Conservation (phyloP, 208 protist genomes). For the Giardia muris region DNA sequence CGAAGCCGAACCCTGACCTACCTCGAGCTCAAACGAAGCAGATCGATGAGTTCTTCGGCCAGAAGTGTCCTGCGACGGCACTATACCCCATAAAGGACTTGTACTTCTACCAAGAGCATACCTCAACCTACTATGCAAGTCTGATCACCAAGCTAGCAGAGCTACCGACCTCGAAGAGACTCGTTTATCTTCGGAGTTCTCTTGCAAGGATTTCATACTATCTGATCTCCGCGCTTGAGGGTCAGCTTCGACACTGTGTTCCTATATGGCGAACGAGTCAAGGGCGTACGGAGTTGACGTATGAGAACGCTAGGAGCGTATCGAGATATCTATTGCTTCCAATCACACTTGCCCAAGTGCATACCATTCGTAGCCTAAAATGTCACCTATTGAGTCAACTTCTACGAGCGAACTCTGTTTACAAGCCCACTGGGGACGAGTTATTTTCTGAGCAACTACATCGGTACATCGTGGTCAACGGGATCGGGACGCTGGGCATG, state of each 20-base stretch:
- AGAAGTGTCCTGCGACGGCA: not conserved
- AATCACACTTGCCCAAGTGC: not conserved
- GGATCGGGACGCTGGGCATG: not conserved
- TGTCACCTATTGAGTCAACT: not conserved
- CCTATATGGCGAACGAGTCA: not conserved
- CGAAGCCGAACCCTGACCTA: not conserved
- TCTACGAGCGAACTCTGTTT: not conserved
- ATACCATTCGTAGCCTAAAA: not conserved
- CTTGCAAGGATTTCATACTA: not conserved
- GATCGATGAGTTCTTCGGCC: not conserved
- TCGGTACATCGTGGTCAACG: not conserved
- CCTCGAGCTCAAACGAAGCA: not conserved
- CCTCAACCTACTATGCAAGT: not conserved
- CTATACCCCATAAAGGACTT: not conserved
- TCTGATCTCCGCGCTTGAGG: not conserved
- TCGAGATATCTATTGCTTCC: not conserved
- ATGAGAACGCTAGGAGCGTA: not conserved
- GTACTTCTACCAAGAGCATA: not conserved
- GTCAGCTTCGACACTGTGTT: not conserved
- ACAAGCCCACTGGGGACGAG: not conserved
- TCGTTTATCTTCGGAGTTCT: not conserved
- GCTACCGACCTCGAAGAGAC: not conserved
- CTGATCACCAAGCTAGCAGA: not conserved
- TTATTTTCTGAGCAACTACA: not conserved
- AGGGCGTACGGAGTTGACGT: not conserved